Evolutionary conservation across 306 rosid species (phyloP), one percentile per base, ranked within the genome.

Genomic region (Luffa acutangula): DNA sequence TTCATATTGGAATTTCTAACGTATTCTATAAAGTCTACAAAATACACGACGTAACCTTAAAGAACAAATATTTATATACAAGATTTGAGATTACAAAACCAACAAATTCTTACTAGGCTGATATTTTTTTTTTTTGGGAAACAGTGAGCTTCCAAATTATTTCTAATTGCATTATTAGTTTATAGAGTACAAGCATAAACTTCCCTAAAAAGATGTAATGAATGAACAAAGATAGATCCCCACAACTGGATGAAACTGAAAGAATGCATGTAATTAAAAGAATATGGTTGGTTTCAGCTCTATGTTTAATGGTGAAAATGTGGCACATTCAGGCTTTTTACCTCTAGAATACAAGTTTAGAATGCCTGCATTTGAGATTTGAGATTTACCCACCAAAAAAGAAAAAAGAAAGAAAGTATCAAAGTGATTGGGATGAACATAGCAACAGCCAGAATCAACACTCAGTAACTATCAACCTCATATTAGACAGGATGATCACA

Each of bases 401-500:
- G 48, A 15, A 51, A 52, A 62, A 46, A 58, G 33, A 7, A 76
- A 81, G 69, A 80, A 25, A 69, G 34, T 52, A 31, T 31, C 81
- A 64, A 7, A 66, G 17, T 52, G 37, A 82, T 85, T 70, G 75
- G 69, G 76, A 41, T 48, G 77, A 87, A 81, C 64, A 83, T 56
- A 76, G 13, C 36, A 85, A 83, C 59, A 58, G 71, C 79, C 74
- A 84, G 79, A 25, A 81, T 49, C 74, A 86, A 69, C 77, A 88
- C 84, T 51, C 80, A 66, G 54, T 83, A 82, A 49, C 84, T 82
- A 56, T 54, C 58, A 20, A 72, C 79, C 76, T 82, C 78, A 82
- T 83, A 83, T 81, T 81, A 81, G 80, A 84, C 60, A 85, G 75
- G 75, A 79, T 86, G 75, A 79, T 86, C 89, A 88, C 81, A 43